Base-by-base conservation (phyloP, 208 protist genomes). In the Crithidia expoeki region DNA sequence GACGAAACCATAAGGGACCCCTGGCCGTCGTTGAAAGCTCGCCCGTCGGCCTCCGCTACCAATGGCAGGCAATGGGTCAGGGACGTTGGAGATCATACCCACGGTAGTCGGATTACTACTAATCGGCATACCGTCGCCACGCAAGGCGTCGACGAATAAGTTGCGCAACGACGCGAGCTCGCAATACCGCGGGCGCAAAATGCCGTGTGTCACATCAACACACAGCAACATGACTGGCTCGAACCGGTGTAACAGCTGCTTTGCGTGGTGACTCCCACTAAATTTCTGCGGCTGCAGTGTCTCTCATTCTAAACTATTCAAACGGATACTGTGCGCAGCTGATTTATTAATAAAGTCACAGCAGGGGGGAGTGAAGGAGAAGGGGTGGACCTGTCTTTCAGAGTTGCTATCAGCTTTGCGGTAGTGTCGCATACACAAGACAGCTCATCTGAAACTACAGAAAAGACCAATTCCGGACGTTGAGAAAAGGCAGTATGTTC, bases 131-230 rank as follows among this genome's bases (percentile, higher is more conserved):
- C 49, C 76, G 14, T 86, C 79, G 49, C 85, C 83, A 17, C 79
- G 64, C 17, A 90, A 9, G 21, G 69, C 72, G 46, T 75, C 75
- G 11, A 93, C 76, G 60, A 93, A 79, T 16, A 81, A 30, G 56
- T 68, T 40, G 0, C 75, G 72, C 53, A 88, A 32, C 2, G 78
- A 78, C 14, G 65, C 67, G 59, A 85, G 90, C 58, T 93, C 83
- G 23, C 71, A 70, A 53, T 90, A 90, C 28, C 80, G 78, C 9
- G 67, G 62, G 14, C 77, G 76, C 21, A 83, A 17, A n/a, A 82
- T 52, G 27, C 74, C 71, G 2, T 74, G 53, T 32, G 59, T 68
- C 12, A 36, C 73, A 1, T 89, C 76, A 7, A 71, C 57, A 68
- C 76, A 93, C 6, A 57, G 46, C 56, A 81, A 30, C 12, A 80